A percentile compares a stretch with the other conserved stretches of the same genome.
phyloP scores from a whole-genome alignment of 345 rosid species.

The Firmiana major region DNA sequence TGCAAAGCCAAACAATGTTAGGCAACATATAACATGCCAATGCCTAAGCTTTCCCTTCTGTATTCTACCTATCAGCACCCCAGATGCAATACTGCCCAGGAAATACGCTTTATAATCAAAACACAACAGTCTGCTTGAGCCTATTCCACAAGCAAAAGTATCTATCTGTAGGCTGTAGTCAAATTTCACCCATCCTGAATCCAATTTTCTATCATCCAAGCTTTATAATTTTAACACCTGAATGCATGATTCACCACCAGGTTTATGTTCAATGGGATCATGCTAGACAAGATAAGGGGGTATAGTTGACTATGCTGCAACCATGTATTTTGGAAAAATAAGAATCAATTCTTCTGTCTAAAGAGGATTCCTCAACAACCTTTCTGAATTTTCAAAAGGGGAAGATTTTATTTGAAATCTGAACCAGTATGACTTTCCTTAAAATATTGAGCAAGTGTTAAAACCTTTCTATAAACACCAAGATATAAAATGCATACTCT shows the following conservation, averaged over 20 bases:
- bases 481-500: not conserved
- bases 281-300: not conserved
- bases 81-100: not conserved
- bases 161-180: not conserved
- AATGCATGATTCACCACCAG: not conserved
- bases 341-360: not conserved
- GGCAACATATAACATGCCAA: not conserved
- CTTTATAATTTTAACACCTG: not conserved
- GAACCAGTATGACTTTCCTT: not conserved
- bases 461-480: not conserved
- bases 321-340: not conserved
- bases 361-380: not conserved
- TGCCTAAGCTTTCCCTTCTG: not conserved
- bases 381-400: not conserved
- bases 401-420: not conserved
- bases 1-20: constrained; percentile 19
- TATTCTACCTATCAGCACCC: not conserved
- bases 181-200: not conserved
- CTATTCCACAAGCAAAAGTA: not conserved
- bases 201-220: not conserved
- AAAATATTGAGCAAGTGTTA: not conserved
- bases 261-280: not conserved
- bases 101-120: not conserved
- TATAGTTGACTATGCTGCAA: not conserved
- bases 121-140: not conserved